Evolutionary conservation across 768 basidiomycete species (phyloP).

Genomic region (Leccinum subgranulosum): DNA sequence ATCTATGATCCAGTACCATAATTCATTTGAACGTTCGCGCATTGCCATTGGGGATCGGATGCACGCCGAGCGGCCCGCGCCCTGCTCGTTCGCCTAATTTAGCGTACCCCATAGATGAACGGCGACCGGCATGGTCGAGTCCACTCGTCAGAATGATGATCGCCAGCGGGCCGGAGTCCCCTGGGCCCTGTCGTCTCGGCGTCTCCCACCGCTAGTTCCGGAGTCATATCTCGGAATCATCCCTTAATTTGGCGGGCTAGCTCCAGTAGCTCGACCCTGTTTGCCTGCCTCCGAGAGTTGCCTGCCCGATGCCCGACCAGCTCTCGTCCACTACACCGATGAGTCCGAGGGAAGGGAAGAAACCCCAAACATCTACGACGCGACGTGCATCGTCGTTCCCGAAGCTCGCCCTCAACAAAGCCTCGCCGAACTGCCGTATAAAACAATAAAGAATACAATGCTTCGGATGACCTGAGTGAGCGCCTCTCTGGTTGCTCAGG

Average conservation of each 20-base stretch:
- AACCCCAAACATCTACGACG: neutral
- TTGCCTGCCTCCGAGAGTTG: neutral
- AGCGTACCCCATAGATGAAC: rapidly evolving
- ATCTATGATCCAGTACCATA: neutral
- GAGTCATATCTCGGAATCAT: neutral
- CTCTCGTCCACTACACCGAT: neutral
- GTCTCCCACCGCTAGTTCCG: neutral
- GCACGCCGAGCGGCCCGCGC: too few species aligned
- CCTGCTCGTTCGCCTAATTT: too few species aligned
- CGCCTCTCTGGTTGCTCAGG: neutral
- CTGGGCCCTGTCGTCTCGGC: neutral
- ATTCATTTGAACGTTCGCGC: neutral
- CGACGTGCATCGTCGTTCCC: neutral
- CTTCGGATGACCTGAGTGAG: neutral
- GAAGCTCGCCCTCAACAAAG: neutral
- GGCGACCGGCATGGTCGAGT: too few species aligned
- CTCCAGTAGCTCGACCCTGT: neutral
- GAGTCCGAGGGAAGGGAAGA: neutral
- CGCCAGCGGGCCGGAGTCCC: too few species aligned
- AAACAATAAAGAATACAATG: neutral
- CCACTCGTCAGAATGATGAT: too few species aligned
- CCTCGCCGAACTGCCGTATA: neutral
- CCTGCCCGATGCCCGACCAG: neutral
- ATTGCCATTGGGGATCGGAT: too few species aligned
- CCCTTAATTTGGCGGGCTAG: neutral